Percentiles rank a stretch among this genome's conserved stretches.
Conservation (phyloP, 257 asterid species). For the Solanum phureja region DNA sequence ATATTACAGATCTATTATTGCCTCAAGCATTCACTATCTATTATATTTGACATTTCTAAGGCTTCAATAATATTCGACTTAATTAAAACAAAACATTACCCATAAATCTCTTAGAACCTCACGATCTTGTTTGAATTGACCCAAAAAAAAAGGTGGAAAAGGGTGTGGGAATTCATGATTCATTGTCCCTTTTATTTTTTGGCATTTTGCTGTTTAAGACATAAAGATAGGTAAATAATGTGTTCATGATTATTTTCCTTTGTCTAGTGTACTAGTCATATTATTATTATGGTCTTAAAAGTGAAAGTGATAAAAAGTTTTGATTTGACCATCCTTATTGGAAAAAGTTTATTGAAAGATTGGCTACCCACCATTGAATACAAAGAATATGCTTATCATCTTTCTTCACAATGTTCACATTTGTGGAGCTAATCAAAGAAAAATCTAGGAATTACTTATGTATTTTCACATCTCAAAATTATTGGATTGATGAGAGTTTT, state of each 20-base stretch:
- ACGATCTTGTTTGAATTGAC: background rate
- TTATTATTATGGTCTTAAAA: background rate
- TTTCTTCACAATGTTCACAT: background rate
- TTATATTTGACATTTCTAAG: background rate
- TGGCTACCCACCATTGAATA: background rate
- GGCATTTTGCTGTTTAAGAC: background rate
- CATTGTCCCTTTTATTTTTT: background rate
- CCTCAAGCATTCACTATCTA: too few relatives aligned
- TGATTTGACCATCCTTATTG: constrained; percentile 22
- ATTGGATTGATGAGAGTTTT: background rate
- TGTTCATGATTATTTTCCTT: constrained; percentile 24
- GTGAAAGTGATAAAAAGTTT: constrained; percentile 7
- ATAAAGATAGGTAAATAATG: constrained; percentile 24
- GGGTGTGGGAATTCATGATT: background rate
- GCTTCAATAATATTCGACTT: background rate
- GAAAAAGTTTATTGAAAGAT: background rate
- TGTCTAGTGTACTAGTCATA: constrained; percentile 8
- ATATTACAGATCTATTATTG: too few relatives aligned
- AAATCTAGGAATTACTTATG: background rate
- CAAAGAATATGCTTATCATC: background rate
- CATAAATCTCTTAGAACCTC: background rate
- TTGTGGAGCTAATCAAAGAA: background rate
- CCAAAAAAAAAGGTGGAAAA: background rate
- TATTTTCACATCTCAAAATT: background rate
- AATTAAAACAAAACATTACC: background rate